phyloP scores from a whole-genome alignment of 176 grass and related monocot species.

The Bromus sterilis region DNA sequence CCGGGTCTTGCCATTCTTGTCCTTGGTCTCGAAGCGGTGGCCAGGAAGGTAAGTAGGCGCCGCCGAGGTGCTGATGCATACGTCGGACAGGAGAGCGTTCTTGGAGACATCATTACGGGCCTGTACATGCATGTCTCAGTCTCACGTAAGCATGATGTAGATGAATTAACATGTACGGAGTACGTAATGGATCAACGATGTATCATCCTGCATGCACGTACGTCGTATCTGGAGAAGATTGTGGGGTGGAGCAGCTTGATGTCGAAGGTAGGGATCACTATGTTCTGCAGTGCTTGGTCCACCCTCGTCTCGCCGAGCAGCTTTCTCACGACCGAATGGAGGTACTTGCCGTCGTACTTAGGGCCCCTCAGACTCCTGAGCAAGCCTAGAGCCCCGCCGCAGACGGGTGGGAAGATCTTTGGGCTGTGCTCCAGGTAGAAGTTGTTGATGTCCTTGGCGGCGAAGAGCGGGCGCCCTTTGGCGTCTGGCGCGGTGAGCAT shows the following conservation, averaged over 20 bases:
- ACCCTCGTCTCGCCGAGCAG: neutral
- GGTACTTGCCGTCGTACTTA: slow-evolving; percentile 16
- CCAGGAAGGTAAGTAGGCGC: slow-evolving; percentile 44
- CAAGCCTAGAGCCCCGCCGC: too few species aligned
- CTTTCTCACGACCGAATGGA: neutral
- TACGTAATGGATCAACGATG: too few species aligned
- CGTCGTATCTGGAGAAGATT: neutral
- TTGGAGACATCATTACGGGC: slow-evolving; percentile 24
- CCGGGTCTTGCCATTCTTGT: slow-evolving; percentile 24
- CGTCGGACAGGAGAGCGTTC: slow-evolving; percentile 29
- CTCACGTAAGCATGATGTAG: too few species aligned
- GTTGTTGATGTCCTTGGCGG: slow-evolving; percentile 10
- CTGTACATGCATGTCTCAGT: too few species aligned
- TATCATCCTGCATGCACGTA: too few species aligned
- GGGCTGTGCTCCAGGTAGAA: slow-evolving; percentile 26
- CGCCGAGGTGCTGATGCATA: slow-evolving; percentile 51
- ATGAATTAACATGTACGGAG: too few species aligned
- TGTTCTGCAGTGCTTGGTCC: too few species aligned
- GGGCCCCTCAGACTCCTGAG: neutral
- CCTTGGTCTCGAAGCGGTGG: slow-evolving; percentile 28
- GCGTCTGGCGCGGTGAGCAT: slow-evolving; percentile 26
- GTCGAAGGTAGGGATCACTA: too few species aligned
- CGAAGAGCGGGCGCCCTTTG: slow-evolving; percentile 10
- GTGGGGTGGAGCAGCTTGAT: slow-evolving; percentile 18
- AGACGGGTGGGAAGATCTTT: slow-evolving; percentile 13